Percentiles rank a stretch among this genome's conserved stretches.
Evolutionary conservation across 306 rosid species (phyloP).

Genomic region (Lathyrus tuberosus): DNA sequence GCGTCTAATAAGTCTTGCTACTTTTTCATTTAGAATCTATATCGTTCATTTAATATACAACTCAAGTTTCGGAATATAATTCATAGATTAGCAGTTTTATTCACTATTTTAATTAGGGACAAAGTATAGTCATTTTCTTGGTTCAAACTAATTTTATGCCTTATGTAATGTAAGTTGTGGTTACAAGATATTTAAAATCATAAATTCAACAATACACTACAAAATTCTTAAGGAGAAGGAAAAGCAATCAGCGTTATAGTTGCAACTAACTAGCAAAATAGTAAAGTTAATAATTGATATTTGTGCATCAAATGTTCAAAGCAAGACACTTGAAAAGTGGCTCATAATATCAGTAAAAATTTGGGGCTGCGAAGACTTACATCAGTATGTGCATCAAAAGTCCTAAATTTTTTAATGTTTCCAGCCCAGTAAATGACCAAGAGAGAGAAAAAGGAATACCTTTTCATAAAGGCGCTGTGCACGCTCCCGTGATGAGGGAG

Average conservation of each 20-base stretch:
- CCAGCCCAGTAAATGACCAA: not conserved
- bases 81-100: constrained; percentile 1
- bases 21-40: not conserved
- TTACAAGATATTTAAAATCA: not conserved
- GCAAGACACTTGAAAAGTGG: constrained; percentile 5
- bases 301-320: constrained; percentile 4
- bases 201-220: not conserved
- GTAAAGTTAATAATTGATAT: not conserved
- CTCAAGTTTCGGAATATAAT: not conserved
- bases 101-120: not conserved
- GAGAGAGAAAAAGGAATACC: constrained; percentile 46
- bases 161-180: constrained; percentile 2
- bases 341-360: not conserved
- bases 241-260: not conserved
- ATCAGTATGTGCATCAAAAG: not conserved
- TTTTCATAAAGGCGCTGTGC: constrained; percentile 76
- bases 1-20: not conserved
- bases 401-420: not conserved
- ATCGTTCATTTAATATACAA: constrained; percentile 7
- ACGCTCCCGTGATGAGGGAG: constrained; percentile 87
- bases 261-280: not conserved
- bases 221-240: not conserved
- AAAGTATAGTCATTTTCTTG: constrained; percentile 3
- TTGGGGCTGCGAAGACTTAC: not conserved
- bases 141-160: constrained; percentile 10